Evolutionary conservation across 192 early-diverging fungal species (phyloP).

Genomic region (Rhizophagus sp.): DNA sequence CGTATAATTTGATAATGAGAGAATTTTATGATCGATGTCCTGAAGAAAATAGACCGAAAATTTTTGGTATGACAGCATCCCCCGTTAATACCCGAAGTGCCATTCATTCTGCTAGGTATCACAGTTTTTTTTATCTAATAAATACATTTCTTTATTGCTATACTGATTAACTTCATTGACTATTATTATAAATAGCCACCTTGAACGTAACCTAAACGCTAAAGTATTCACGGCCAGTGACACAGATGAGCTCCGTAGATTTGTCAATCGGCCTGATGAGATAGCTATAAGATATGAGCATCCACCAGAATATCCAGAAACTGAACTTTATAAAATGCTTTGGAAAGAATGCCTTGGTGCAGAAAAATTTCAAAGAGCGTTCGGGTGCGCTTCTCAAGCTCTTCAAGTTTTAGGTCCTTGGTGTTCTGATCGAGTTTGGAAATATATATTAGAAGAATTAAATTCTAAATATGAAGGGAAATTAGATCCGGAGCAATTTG

Average conservation of each 20-base stretch:
- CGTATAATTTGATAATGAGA: constrained; percentile 79
- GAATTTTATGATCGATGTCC: constrained; percentile 71
- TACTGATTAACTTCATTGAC: not conserved
- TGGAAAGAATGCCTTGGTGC: constrained; percentile 36
- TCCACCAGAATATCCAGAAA: constrained; percentile 45
- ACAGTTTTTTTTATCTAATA: not conserved
- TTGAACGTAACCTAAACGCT: constrained; percentile 58
- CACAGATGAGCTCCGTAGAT: constrained; percentile 30
- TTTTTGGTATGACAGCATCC: constrained; percentile 96
- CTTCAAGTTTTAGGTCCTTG: constrained; percentile 72
- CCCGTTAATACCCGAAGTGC: constrained; percentile 53
- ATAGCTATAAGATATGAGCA: constrained; percentile 51
- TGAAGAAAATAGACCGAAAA: constrained; percentile 59
- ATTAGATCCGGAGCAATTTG: constrained; percentile 9
- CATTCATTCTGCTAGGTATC: constrained; percentile 35
- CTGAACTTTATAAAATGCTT: constrained; percentile 44
- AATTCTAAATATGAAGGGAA: constrained; percentile 35
- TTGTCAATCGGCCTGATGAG: constrained; percentile 48
- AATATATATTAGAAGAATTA: constrained; percentile 46
- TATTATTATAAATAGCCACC: constrained; percentile 35
- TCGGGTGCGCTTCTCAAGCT: constrained; percentile 42
- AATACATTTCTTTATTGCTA: not conserved
- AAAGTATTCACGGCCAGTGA: constrained; percentile 59
- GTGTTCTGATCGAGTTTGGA: constrained; percentile 75
- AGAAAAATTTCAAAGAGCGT: constrained; percentile 43